phyloP scores from a whole-genome alignment of 2,329 filamentous ascomycete genomes.

The Penicillium expansum region DNA sequence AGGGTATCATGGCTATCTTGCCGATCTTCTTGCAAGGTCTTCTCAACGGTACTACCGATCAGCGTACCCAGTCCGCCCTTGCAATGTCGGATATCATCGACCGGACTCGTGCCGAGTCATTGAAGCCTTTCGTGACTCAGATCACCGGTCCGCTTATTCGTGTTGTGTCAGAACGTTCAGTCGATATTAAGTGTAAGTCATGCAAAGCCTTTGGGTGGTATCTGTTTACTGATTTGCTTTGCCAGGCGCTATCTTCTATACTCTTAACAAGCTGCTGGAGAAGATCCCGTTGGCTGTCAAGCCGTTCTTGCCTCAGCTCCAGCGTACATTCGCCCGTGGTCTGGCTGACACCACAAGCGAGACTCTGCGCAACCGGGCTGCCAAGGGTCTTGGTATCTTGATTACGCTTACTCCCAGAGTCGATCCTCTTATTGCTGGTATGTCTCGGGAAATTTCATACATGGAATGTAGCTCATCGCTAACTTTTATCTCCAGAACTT shows the following conservation, averaged over 20 bases:
- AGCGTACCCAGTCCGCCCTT: constrained; percentile 85
- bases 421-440: constrained; percentile 77
- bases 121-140: constrained; percentile 94
- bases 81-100: constrained; percentile 96
- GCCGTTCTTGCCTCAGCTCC: constrained; percentile 93
- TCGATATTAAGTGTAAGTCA: constrained; percentile 73
- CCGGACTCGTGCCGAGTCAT: constrained; percentile 77
- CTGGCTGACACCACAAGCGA: constrained; percentile 92
- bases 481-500: constrained; percentile 60
- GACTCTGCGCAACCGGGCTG: constrained; percentile 78
- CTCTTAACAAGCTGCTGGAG: constrained; percentile 89
- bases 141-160: constrained; percentile 97
- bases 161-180: constrained; percentile 93
- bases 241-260: constrained; percentile 78
- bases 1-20: constrained; percentile 93
- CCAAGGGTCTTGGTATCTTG: constrained; percentile 88
- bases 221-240: constrained; percentile 20
- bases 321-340: constrained; percentile 94
- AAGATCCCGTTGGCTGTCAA: constrained; percentile 96
- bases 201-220: neutral
- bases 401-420: constrained; percentile 95
- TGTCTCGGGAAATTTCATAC: constrained; percentile 7
- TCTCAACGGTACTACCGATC: constrained; percentile 92
- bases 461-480: neutral
- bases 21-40: constrained; percentile 97